phyloP scores from a whole-genome alignment of 176 grass and related monocot species.

The Carex scoparia region DNA sequence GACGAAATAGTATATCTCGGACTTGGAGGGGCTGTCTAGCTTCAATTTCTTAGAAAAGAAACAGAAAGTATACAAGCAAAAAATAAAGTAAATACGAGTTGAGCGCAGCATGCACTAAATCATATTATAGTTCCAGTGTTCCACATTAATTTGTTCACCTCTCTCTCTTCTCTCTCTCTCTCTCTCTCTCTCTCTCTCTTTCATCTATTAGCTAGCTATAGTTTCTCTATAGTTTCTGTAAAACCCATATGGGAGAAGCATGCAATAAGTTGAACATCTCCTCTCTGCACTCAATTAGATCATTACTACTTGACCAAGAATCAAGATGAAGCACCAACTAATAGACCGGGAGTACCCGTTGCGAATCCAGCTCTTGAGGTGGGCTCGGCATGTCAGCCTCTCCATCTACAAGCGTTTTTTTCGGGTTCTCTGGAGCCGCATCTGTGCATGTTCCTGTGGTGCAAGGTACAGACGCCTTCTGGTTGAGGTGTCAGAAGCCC shows the following conservation, averaged over 20 bases:
- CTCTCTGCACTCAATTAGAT: not conserved
- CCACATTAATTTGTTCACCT: not conserved
- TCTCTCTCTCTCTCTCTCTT: not conserved
- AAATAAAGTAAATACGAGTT: not conserved
- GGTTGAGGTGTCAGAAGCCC: not conserved
- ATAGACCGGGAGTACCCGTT: not conserved
- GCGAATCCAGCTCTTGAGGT: conserved; percentile 37
- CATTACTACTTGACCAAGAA: not conserved
- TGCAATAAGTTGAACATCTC: conserved; percentile 19
- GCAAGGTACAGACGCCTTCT: conserved; percentile 45
- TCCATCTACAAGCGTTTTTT: conserved; percentile 59
- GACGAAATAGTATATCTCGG: not conserved
- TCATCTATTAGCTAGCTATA: no score
- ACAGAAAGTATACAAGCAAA: not conserved
- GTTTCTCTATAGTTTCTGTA: not conserved
- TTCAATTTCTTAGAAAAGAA: not conserved
- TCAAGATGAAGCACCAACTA: conserved; percentile 23
- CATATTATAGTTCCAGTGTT: not conserved
- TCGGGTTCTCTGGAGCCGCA: conserved; percentile 53
- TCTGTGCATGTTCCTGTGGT: conserved; percentile 48
- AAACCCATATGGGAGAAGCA: conserved; percentile 9
- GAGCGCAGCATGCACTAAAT: not conserved
- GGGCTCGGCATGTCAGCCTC: conserved; percentile 54
- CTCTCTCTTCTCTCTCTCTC: conserved; percentile 5
- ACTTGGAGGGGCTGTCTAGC: not conserved